Evolutionary conservation across 345 rosid genomes (phyloP), one percentile per base, ranked within the genome.

Genomic region (Microcos paniculata): DNA sequence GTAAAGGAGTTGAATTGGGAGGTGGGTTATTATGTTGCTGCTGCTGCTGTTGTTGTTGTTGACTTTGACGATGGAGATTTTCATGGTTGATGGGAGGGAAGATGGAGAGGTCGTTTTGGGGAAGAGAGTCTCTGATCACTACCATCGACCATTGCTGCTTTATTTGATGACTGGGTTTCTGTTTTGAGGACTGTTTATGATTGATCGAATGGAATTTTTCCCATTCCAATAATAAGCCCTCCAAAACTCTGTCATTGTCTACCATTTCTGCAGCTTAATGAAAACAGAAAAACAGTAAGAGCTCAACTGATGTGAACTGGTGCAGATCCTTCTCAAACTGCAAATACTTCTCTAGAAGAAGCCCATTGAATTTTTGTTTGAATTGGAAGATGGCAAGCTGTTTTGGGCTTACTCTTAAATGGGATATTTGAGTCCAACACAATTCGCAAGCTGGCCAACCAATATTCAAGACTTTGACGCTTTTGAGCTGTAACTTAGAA

Each of bases 11-110:
- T n/a, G 61, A 62, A 31, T 18, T 35, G 10, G 74, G 21, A 38
- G 72, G 30, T 43, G 77, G 49, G 18, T 75, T 35, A 12, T n/a
- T n/a, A n/a, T n/a, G n/a, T n/a, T n/a, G n/a, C n/a, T n/a, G n/a
- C n/a, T 45, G 73, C 10, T 52, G 74, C 14, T 56, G 53, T 1
- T 59, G 72, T 19, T 40, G 71, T 26, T 62, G 26, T 23, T 66
- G 75, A 3, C 82, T 79, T 53, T 80, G 74, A 30, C 77, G 31
- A 1, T 43, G 79, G 77, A 88, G 89, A 76, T 88, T 87, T 77
- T 88, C 92, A 23, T 88, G 92, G 69, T 81, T 64, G 71, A 70
- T 72, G 24, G 92, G 90, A 30, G 90, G 90, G 80, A 87, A 88
- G 6, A 85, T 40, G 71, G 86, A 16, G 53, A 1, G 66, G n/a